Evolutionary conservation across 2,329 filamentous ascomycete species (phyloP), one percentile per base, ranked within the genome.

Genomic region (Leptodontidium sp.): DNA sequence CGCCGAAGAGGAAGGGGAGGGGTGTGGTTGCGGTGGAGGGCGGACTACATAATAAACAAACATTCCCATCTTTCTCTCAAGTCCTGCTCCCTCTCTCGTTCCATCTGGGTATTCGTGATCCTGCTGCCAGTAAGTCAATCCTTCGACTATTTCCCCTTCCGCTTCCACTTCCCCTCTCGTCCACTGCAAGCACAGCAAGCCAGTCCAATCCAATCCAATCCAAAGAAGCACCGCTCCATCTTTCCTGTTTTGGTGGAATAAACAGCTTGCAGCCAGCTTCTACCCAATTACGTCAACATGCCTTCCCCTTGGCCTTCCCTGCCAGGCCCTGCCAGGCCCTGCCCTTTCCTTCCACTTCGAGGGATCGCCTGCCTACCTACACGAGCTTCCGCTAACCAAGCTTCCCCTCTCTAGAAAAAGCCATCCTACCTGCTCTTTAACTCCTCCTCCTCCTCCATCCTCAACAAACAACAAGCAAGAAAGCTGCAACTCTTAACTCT

Each of bases 361-460:
- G 26, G 40, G 64, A 67, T 64, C 61, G 61, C 26, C 58, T 57
- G 35, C 6, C 29, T 4, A 32, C 38, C 29, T 4, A 32, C 38
- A 61, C 35, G 43, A 67, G 62, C 53, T 49, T 62, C 59, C 53
- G 59, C 52, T 68, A 64, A 61, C 49, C 58, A 65, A 61, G 62
- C 62, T 68, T 47, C 63, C 58, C 64, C 64, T 61, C 61, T 65
- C 43, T 64, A 35, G 43, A 57, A 66, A 57, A 64, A 66, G 55
- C 59, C 55, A 55, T 40, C 68, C 57, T 55, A 45, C 49, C 24
- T 61, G 9, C 21, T 65, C 49, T 38, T 38, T 52, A 14, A 61
- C 24, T 14, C 29, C 35, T 64, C 26, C 35, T 29, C 47, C n/a
- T n/a, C n/a, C n/a, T n/a, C n/a, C 32, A 32, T 52, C 57, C 38